Evolutionary conservation across 2,329 filamentous ascomycete genomes (phyloP).

Genomic region (Colletotrichum gloeosporioides): DNA sequence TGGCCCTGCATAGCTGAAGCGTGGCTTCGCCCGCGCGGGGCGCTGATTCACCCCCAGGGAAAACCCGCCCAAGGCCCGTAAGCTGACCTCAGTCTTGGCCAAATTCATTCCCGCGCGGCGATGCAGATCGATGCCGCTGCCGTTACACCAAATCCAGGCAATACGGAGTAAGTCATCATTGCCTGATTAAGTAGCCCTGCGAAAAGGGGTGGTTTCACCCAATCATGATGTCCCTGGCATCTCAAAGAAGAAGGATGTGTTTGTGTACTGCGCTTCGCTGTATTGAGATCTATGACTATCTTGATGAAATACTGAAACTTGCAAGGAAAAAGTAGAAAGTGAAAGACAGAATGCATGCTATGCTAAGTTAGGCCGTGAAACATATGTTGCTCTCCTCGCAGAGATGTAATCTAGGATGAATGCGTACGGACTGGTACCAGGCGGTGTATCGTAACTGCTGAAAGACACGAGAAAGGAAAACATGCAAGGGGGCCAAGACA

Average conservation of each 20-base stretch:
- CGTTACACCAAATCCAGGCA: neutral
- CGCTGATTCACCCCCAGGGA: neutral
- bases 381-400: neutral
- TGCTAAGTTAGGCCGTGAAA: neutral
- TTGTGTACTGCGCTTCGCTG: neutral
- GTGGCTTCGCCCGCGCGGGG: neutral
- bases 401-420: neutral
- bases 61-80: neutral
- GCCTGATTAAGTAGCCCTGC: neutral
- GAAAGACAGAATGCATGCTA: neutral
- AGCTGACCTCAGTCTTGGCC: neutral
- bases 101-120: neutral
- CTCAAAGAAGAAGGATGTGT: neutral
- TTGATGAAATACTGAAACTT: neutral
- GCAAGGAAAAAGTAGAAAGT: neutral
- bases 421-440: neutral
- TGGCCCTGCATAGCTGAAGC: neutral
- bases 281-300: neutral
- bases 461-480: neutral
- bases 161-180: neutral
- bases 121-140: neutral
- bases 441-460: neutral
- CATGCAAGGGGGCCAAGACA: neutral
- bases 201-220: neutral
- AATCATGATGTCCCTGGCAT: neutral